Percentiles rank a stretch among this genome's conserved stretches.
phyloP scores from a whole-genome alignment of 2,329 filamentous ascomycete genomes.

The Mariannaea elegans region DNA sequence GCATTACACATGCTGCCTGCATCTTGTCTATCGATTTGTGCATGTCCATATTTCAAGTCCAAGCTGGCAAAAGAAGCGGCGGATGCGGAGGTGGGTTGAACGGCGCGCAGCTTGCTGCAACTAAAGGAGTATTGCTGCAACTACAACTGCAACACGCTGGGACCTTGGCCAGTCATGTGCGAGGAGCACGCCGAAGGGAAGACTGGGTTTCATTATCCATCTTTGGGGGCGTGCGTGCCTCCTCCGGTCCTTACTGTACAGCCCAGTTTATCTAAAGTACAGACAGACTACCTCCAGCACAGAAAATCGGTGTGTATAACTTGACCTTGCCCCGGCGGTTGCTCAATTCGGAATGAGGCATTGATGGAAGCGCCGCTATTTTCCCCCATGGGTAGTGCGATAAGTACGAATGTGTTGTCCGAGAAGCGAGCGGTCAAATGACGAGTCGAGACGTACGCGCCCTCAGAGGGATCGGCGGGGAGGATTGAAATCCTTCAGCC shows the following conservation, averaged over 20 bases:
- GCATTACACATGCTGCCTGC: not conserved
- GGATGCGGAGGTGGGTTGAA: not conserved
- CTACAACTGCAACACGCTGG: not conserved
- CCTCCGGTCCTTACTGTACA: not conserved
- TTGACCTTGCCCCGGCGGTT: not conserved
- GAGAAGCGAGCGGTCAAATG: not conserved
- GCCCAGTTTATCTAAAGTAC: too few species aligned
- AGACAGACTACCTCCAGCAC: too few species aligned
- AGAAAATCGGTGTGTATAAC: too few species aligned
- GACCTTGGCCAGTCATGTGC: not conserved
- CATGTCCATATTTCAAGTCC: not conserved
- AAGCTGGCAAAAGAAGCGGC: too few species aligned
- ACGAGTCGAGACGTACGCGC: not conserved
- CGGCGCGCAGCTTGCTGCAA: not conserved
- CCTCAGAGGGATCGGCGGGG: constrained; percentile 14
- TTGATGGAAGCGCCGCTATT: not conserved
- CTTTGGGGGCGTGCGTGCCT: not conserved
- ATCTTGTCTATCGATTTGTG: not conserved
- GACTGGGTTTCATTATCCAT: too few species aligned
- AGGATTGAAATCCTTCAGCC: constrained; percentile 11
- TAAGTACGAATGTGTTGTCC: not conserved
- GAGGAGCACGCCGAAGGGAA: not conserved
- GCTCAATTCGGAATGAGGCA: not conserved
- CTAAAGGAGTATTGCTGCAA: too few species aligned
- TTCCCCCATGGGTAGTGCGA: too few species aligned